Base-by-base conservation (phyloP, 371 early-diverging fungal species). In the Saksenaea oblongispora region DNA sequence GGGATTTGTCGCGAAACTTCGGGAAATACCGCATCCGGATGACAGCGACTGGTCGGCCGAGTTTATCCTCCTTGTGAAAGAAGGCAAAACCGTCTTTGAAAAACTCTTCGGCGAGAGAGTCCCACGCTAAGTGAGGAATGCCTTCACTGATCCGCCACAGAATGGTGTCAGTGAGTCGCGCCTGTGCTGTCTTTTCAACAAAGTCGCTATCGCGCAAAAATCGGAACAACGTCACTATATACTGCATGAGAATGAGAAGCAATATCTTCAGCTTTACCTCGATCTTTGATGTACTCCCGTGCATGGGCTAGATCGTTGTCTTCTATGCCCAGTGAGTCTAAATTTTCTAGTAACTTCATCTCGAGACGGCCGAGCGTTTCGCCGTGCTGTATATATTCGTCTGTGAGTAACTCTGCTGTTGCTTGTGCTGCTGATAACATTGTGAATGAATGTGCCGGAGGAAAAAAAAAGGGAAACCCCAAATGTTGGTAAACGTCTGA, bases 21-120 rank as follows among this genome's bases (percentile, higher is more conserved):
- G 79, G 82, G 44, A 82, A 76, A 54, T 79, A 59, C 2, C 75
- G 72, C 73, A 82, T 73, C 22, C 75, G 74, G 9, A 79, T 72
- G 5, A 82, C 44, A 9, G 75, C 78, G 7, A 82, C 62, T 0
- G 83, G 83, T 56, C 83, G 71, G 1, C 75, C 76, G 8, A 79
- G 58, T 31, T 62, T 56, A 39, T 82, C 83, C 22, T 74, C 71
- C 27, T 78, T 76, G 35, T 78, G 76, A 17, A 79, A 82, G 53
- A 76, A 78, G 2, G 78, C 75, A 63, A 82, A 78, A 10, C 66
- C 73, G 27, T 65, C 44, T 2, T 61, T 44, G 41, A 66, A 82
- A 24, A 82, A 79, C 34, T 75, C 71, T 7, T 67, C 22, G 4
- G 72, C 70, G 8, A 76, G 62, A 2, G 74, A 68, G 8, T 58